These are phyloP conservation scores for Prunella vulgaris DNA, from an alignment of 257 asterid genomes.

Conservation along the genomic window DNA sequence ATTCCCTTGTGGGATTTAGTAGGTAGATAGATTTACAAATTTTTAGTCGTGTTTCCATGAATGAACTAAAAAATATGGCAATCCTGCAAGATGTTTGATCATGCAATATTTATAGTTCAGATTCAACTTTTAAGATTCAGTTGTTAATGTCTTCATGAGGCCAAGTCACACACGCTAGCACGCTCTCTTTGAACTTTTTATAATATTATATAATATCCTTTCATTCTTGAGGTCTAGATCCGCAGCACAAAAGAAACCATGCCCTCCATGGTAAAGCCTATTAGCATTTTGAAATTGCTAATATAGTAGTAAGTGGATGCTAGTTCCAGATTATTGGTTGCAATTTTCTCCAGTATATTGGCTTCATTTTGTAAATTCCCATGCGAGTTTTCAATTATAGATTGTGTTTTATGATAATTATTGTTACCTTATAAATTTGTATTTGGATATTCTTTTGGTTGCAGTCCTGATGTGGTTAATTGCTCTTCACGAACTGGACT, in stretches of 20 bases:
- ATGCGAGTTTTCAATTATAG: background rate
- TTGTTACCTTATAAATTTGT: conserved; percentile 8
- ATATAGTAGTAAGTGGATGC: background rate
- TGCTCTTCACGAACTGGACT: conserved; percentile 92
- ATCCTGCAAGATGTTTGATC: background rate
- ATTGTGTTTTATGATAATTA: background rate
- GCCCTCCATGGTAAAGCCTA: background rate
- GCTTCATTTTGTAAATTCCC: background rate
- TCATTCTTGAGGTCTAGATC: background rate
- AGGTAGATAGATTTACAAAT: background rate
- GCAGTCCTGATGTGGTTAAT: conserved; percentile 84
- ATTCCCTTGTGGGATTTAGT: background rate
- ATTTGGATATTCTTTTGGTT: conserved; percentile 8
- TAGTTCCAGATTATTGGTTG: conserved; percentile 10
- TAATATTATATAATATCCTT: background rate
- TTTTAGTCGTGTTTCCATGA: background rate
- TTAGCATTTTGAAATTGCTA: background rate
- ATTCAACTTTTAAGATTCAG: background rate
- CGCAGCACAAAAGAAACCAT: background rate
- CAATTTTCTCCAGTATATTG: background rate
- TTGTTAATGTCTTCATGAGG: background rate
- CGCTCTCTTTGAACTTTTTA: background rate
- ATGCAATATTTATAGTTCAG: background rate
- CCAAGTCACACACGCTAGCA: background rate
- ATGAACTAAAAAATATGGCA: background rate